Percentiles rank a stretch among this genome's conserved stretches.
phyloP scores from a whole-genome alignment of 805 yeast genomes.

The Lipomyces sp. region DNA sequence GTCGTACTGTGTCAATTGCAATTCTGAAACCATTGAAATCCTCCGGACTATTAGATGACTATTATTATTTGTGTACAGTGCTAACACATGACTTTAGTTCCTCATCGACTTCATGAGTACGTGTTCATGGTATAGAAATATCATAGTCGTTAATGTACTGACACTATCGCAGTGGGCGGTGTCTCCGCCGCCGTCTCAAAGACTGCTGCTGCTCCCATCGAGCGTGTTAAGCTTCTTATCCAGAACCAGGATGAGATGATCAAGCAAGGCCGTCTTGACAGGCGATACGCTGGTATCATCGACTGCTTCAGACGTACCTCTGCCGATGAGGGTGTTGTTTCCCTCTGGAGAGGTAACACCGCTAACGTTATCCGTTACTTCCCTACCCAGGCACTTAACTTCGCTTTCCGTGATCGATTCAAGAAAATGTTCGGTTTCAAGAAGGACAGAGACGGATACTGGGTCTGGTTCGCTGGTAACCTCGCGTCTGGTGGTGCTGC shows the following conservation, averaged over 20 bases:
- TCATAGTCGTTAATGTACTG: constrained; percentile 20
- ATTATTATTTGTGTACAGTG: neutral
- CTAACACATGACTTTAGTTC: constrained; percentile 31
- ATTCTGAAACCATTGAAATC: neutral
- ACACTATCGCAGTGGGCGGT: constrained; percentile 93
- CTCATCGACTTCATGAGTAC: constrained; percentile 45
- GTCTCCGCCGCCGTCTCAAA: constrained; percentile 98
- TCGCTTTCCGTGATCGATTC: constrained; percentile 97
- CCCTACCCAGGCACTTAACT: constrained; percentile 99
- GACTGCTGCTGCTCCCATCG: constrained; percentile 98
- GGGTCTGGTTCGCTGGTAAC: constrained; percentile 96
- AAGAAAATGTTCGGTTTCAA: constrained; percentile 95
- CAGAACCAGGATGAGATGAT: constrained; percentile 94
- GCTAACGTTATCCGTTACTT: constrained; percentile 98
- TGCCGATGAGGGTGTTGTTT: constrained; percentile 85
- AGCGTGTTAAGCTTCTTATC: constrained; percentile 93
- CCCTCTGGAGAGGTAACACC: constrained; percentile 99
- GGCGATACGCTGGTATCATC: constrained; percentile 82
- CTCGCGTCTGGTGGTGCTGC: constrained; percentile 98
- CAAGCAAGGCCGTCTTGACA: constrained; percentile 93
- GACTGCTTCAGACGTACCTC: constrained; percentile 96
- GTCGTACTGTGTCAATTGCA: neutral
- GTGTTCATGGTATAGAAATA: constrained; percentile 3
- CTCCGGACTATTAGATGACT: neutral
- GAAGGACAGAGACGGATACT: constrained; percentile 85